Percentiles rank a stretch among this genome's conserved stretches.
phyloP scores from a whole-genome alignment of 176 grass and related monocot species.

The Poa annua region DNA sequence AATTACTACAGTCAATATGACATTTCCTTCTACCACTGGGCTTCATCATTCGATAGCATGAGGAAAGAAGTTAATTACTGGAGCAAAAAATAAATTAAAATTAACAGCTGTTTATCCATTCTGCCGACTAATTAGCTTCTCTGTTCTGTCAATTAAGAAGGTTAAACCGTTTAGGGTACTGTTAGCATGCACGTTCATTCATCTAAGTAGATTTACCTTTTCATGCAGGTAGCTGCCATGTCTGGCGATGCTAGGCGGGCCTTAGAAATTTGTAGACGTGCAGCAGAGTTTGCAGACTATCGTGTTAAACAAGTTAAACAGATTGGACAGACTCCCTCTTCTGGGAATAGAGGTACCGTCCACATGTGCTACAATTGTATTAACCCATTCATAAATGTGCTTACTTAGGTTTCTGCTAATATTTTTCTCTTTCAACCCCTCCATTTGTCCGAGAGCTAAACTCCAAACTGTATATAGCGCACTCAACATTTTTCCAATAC shows the following conservation, averaged over 20 bases:
- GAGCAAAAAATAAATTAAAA: background rate
- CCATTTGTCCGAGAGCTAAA: slow-evolving; percentile 3
- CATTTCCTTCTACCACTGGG: background rate
- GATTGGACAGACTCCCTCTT: slow-evolving; percentile 36
- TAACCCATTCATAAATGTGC: background rate
- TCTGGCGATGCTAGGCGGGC: slow-evolving; percentile 97
- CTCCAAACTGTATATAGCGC: background rate
- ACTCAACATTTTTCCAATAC: slow-evolving; percentile 30
- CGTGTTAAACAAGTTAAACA: slow-evolving; percentile 60
- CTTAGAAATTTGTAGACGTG: slow-evolving; percentile 90
- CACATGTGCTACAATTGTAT: background rate
- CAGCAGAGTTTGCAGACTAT: slow-evolving; percentile 86
- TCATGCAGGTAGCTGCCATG: slow-evolving; percentile 91
- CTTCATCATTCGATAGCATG: slow-evolving; percentile 15
- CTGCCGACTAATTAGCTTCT: slow-evolving; percentile 18
- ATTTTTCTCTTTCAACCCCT: background rate
- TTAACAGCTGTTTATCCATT: background rate
- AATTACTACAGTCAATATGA: background rate
- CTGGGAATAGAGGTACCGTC: slow-evolving; percentile 45
- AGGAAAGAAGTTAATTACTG: background rate
- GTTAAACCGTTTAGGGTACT: too few species aligned
- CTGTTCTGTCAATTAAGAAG: too few species aligned
- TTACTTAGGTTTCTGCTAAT: slow-evolving; percentile 30
- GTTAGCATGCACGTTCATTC: slow-evolving; percentile 5
- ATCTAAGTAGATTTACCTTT: slow-evolving; percentile 36